Percentiles rank a stretch among this genome's conserved stretches.
Conservation (phyloP, 139 green algal species). For the Dunaliella sp. region DNA sequence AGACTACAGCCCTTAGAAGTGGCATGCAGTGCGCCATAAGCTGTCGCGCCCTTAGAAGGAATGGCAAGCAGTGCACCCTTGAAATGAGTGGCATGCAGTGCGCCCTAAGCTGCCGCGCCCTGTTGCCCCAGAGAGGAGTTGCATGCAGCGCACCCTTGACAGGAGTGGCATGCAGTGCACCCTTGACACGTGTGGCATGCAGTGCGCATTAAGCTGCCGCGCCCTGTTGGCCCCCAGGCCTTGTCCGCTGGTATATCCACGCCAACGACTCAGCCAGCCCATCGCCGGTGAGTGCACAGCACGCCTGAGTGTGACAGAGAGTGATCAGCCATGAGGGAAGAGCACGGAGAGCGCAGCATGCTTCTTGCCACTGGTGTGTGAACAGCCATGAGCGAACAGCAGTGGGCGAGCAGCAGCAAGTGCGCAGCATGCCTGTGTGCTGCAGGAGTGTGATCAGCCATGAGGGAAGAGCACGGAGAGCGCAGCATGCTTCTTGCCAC, state of each 20-base stretch:
- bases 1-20: too few species aligned
- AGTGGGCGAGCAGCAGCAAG: neutral
- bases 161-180: too few species aligned
- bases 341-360: neutral
- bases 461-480: too few species aligned
- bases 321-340: neutral
- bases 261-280: constrained; percentile 69
- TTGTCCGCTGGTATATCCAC: constrained; percentile 72
- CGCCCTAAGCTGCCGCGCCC: too few species aligned
- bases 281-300: constrained; percentile 63
- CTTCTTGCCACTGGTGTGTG: constrained; percentile 34
- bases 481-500: too few species aligned
- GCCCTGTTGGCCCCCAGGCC: constrained; percentile 19
- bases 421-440: constrained; percentile 46
- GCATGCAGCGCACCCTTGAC: too few species aligned
- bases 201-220: constrained; percentile 1
- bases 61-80: too few species aligned
- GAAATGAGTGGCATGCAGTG: too few species aligned
- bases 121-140: too few species aligned
- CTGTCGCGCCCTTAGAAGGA: too few species aligned
- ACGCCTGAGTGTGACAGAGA: constrained; percentile 51
- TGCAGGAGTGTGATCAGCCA: neutral
- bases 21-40: too few species aligned
- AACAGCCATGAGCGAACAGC: neutral
- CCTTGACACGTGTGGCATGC: too few species aligned